Conservation (phyloP, 1,284 basidiomycete genomes). For the Moesziomyces sp. region DNA sequence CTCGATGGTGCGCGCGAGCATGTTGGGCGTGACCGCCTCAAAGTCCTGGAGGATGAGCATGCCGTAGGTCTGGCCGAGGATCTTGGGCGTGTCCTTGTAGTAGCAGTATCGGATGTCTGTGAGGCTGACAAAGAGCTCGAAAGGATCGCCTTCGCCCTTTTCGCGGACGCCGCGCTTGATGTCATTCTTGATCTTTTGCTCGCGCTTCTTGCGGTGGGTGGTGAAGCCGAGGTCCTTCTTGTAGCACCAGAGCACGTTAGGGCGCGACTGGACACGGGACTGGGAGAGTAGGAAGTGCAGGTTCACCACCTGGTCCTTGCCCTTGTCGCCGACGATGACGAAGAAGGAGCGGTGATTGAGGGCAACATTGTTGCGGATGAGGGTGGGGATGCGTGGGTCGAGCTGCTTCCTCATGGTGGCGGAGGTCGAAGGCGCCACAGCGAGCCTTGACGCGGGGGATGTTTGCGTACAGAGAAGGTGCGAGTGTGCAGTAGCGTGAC, state of each 20-base stretch:
- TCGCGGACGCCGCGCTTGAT: constrained; percentile 86
- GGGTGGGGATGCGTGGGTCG: constrained; percentile 89
- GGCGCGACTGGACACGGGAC: constrained; percentile 57
- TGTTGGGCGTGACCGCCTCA: constrained; percentile 96
- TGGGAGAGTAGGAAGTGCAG: constrained; percentile 80
- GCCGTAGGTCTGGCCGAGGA: constrained; percentile 93
- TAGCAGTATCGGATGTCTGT: constrained; percentile 91
- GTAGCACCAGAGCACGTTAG: constrained; percentile 64
- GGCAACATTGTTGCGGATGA: constrained; percentile 89
- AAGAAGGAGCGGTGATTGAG: constrained; percentile 92
- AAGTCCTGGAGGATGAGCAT: constrained; percentile 99
- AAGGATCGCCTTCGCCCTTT: constrained; percentile 90
- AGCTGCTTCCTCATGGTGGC: constrained; percentile 64
- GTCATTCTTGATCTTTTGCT: constrained; percentile 67
- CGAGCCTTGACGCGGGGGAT: background rate
- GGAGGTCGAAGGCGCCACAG: constrained; percentile 7
- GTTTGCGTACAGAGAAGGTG: background rate
- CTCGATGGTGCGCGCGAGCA: constrained; percentile 95
- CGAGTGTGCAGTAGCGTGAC: background rate
- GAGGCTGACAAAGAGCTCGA: constrained; percentile 98
- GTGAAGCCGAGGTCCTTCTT: constrained; percentile 66
- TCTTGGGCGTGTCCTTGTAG: constrained; percentile 67
- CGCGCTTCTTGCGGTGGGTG: constrained; percentile 89
- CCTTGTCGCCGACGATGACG: constrained; percentile 94
- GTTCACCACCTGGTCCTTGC: constrained; percentile 94